phyloP scores from a whole-genome alignment of 805 yeast species.

The Kuraishia molischiana region DNA sequence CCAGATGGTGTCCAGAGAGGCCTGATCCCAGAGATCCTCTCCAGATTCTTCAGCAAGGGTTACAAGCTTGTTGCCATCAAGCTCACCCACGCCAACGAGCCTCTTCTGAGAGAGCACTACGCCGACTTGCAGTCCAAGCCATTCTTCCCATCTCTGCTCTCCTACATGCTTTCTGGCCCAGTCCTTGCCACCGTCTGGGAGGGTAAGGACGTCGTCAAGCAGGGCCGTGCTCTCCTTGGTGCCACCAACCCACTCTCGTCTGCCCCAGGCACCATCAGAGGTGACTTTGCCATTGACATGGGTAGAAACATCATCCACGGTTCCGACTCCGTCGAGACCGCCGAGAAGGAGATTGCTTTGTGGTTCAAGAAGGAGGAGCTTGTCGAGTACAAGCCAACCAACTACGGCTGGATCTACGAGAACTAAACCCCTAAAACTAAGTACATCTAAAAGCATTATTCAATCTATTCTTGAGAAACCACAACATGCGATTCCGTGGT shows the following conservation, averaged over 20 bases:
- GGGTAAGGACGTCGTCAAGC: conserved; percentile 99
- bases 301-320: conserved; percentile 99
- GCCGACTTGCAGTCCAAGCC: conserved; percentile 93
- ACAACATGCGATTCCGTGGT: too few species aligned
- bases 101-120: conserved; percentile 86
- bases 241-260: conserved; percentile 97
- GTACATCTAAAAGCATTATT: too few species aligned
- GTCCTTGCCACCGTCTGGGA: conserved; percentile 99
- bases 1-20: conserved; percentile 99
- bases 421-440: too few species aligned
- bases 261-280: conserved; percentile 99
- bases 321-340: conserved; percentile 97
- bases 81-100: conserved; percentile 80
- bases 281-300: conserved; percentile 96
- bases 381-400: conserved; percentile 81
- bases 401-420: conserved; percentile 90
- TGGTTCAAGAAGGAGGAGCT: conserved; percentile 99
- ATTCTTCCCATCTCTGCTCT: conserved; percentile 93
- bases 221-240: conserved; percentile 95
- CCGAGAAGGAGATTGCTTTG: conserved; percentile 88
- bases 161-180: conserved; percentile 98
- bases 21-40: conserved; percentile 76
- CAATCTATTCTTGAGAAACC: too few species aligned
- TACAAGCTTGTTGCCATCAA: conserved; percentile 95
- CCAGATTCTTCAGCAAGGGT: conserved; percentile 96